Percentiles rank a stretch among this genome's conserved stretches.
These are phyloP conservation scores for Russula vinacea DNA, from an alignment of 768 basidiomycete genomes.

Conservation along the genomic window DNA sequence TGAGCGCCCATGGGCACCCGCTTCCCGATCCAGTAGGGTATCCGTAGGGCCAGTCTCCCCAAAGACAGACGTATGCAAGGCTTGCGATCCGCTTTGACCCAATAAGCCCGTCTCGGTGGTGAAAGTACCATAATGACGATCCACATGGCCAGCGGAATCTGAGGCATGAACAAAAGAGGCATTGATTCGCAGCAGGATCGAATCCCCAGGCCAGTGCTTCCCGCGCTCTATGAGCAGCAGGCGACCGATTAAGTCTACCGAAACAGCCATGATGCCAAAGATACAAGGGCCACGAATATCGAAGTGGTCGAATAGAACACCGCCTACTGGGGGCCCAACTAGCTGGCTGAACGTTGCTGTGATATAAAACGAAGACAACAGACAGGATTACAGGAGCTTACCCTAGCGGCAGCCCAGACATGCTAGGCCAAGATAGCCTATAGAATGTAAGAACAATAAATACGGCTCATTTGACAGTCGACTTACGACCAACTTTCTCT, in stretches of 20 bases:
- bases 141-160: neutral
- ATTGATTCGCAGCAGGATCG: constrained; percentile 28
- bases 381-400: constrained; percentile 20
- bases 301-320: constrained; percentile 38
- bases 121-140: constrained; percentile 8
- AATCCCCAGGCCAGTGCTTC: constrained; percentile 38
- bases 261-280: constrained; percentile 38
- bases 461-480: neutral
- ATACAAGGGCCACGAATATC: constrained; percentile 43
- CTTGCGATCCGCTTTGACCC: neutral
- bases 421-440: constrained; percentile 43
- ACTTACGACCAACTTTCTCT: constrained; percentile 38
- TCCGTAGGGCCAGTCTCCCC: neutral
- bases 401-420: constrained; percentile 43
- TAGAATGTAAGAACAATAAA: neutral
- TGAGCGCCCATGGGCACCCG: neutral
- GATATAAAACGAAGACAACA: neutral
- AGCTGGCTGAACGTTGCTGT: constrained; percentile 32
- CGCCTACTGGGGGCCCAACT: constrained; percentile 41
- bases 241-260: constrained; percentile 39
- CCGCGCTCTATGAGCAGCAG: constrained; percentile 40
- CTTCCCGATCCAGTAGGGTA: neutral
- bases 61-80: neutral
- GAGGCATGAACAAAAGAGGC: neutral
- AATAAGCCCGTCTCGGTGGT: neutral